These are phyloP conservation scores for Raffaelea albimanens DNA, from an alignment of 2,329 filamentous ascomycete species.

Conservation along the genomic window DNA sequence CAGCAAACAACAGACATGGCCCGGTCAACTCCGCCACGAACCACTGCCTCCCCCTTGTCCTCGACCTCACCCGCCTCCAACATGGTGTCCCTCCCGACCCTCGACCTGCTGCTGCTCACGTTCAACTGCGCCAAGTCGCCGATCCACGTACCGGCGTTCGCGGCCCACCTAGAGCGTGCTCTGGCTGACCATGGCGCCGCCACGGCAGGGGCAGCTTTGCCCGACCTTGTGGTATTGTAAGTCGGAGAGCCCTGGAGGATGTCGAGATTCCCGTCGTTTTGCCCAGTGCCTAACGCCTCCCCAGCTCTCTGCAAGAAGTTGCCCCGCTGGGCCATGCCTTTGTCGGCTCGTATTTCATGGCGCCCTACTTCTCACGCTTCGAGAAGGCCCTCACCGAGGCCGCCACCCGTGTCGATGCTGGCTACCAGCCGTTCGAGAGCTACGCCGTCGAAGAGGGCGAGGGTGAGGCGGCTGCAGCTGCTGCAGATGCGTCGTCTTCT, in stretches of 20 bases:
- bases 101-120: slow-evolving; percentile 71
- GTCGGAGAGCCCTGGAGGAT: slow-evolving; percentile 18
- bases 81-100: slow-evolving; percentile 31
- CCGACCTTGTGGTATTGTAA: slow-evolving; percentile 49
- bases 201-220: slow-evolving; percentile 33
- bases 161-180: slow-evolving; percentile 55
- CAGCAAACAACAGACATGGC: too few relatives aligned
- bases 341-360: slow-evolving; percentile 71
- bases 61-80: slow-evolving; percentile 4
- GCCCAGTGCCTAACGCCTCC: not conserved
- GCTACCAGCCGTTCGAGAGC: not conserved
- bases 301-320: slow-evolving; percentile 77
- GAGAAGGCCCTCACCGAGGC: slow-evolving; percentile 63
- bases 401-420: slow-evolving; percentile 29
- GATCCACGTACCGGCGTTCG: slow-evolving; percentile 62
- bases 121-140: slow-evolving; percentile 77
- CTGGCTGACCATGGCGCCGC: slow-evolving; percentile 27
- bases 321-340: slow-evolving; percentile 78
- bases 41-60: too few relatives aligned
- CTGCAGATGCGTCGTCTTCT: not conserved
- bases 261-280: not conserved
- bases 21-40: too few relatives aligned
- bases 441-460: not conserved
- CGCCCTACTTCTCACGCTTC: slow-evolving; percentile 66
- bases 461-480: slow-evolving; percentile 1